Base-by-base conservation (phyloP, 2,329 filamentous ascomycete genomes). In the Neocucurbitaria cava region DNA sequence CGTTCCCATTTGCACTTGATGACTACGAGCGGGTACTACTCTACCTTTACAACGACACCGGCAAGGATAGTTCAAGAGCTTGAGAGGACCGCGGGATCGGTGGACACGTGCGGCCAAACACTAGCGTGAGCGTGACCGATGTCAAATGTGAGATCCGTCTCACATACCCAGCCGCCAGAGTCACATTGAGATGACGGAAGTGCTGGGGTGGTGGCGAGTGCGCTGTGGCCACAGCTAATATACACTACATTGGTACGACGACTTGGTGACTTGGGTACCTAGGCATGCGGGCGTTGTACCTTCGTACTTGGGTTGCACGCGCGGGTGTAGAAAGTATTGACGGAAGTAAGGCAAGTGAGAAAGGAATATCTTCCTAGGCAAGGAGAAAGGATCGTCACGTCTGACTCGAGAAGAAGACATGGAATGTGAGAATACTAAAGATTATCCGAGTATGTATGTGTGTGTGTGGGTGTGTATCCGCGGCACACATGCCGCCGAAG, bases 181-280 rank as follows among this genome's bases (percentile, higher is more conserved):
- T 50, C 56, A 48, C 36, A 54, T 41, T 35, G 40, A 41, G 43
- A 54, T 26, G 36, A 40, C 42, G 44, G 51, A 31, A 46, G 17
- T n/a, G 17, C 36, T 39, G 8, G 36, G 36, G 48, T n/a, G 52
- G 28, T 38, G n/a, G 48, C 35, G 11, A n/a, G 26, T 45, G 55
- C 56, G 52, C 60, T 61, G 55, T 58, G 52, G 53, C 58, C 52
- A 54, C 43, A 52, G 47, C 28, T 52, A 55, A 58, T 59, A 8
- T 52, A 55, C 50, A 61, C 58, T 35, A 56, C 58, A 24, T 41
- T 23, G 10, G 36, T 56, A 45, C 38, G 24, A 30, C 23, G 24
- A 30, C 23, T n/a, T 18, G 11, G 31, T 10, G 36, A 28, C 39
- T 31, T 20, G 4, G 20, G 20, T 26, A 41, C 21, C 20, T 20